Percentiles rank a stretch among this genome's conserved stretches.
Conservation (phyloP, 192 early-diverging fungal genomes). For the Linnemannia schmuckeri region DNA sequence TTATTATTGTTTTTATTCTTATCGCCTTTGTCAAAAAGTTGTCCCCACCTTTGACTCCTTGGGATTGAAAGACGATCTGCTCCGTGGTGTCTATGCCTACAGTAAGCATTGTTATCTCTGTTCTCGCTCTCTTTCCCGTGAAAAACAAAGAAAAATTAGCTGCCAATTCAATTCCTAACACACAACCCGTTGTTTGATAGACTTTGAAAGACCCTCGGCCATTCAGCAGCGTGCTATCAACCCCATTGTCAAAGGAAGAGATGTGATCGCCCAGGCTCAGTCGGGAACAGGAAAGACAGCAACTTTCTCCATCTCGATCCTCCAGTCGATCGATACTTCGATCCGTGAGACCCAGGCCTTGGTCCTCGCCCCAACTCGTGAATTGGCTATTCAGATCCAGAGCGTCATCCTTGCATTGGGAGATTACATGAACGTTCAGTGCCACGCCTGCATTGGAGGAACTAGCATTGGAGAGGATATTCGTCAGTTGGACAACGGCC, state of each 20-base stretch:
- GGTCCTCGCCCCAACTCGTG: conserved; percentile 94
- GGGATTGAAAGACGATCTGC: conserved; percentile 95
- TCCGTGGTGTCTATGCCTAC: conserved; percentile 98
- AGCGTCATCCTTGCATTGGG: conserved; percentile 92
- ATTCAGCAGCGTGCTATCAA: conserved; percentile 98
- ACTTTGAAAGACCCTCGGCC: conserved; percentile 97
- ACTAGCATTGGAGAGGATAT: conserved; percentile 94
- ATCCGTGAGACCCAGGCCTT: conserved; percentile 93
- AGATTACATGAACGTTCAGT: conserved; percentile 98
- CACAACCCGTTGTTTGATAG: conserved; percentile 39
- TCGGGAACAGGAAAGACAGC: conserved; percentile 99
- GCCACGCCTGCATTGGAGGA: conserved; percentile 96
- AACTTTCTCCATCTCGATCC: conserved; percentile 94
- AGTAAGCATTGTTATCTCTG: conserved; percentile 59
- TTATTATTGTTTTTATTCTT: background rate
- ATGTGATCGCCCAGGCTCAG: conserved; percentile 98
- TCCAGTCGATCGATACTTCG: conserved; percentile 92
- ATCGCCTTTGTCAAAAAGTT: conserved; percentile 22
- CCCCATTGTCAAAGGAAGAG: conserved; percentile 88
- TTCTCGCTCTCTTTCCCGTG: background rate
- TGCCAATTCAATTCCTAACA: background rate
- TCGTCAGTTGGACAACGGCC: conserved; percentile 89
- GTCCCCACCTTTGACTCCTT: conserved; percentile 95
- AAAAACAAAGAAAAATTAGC: background rate
- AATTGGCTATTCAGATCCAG: conserved; percentile 97